Conservation (phyloP, 148 eudicot genomes). For the Rhododendron ovatum region DNA sequence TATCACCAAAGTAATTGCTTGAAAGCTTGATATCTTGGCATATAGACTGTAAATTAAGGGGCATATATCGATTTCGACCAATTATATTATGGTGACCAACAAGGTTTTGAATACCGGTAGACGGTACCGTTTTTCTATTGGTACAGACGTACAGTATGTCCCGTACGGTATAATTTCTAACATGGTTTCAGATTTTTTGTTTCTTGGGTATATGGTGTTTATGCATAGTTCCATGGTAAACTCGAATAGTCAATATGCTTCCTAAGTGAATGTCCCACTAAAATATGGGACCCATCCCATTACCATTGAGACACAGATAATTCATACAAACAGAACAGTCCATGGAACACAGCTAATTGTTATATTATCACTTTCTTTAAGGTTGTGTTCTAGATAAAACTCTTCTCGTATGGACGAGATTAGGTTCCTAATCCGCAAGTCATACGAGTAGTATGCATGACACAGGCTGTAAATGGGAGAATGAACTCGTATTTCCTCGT, state of each 20-base stretch:
- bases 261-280: background rate
- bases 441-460: background rate
- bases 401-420: background rate
- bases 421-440: background rate
- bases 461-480: slow-evolving; percentile 2
- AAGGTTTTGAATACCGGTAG: too few relatives aligned
- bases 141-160: too few relatives aligned
- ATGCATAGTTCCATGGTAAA: background rate
- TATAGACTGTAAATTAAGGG: too few relatives aligned
- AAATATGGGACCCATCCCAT: background rate
- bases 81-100: too few relatives aligned
- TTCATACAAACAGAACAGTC: background rate
- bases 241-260: background rate
- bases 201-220: background rate
- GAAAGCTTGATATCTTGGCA: too few relatives aligned
- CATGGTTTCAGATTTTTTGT: background rate
- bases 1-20: background rate
- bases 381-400: background rate
- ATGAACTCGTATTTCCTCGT: background rate
- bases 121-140: too few relatives aligned
- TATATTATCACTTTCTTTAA: background rate
- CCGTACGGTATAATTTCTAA: too few relatives aligned
- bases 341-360: background rate
- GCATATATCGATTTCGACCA: too few relatives aligned
- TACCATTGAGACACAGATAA: background rate